Conservation (phyloP, 371 early-diverging fungal species). For the Synchytrium microbalum region DNA sequence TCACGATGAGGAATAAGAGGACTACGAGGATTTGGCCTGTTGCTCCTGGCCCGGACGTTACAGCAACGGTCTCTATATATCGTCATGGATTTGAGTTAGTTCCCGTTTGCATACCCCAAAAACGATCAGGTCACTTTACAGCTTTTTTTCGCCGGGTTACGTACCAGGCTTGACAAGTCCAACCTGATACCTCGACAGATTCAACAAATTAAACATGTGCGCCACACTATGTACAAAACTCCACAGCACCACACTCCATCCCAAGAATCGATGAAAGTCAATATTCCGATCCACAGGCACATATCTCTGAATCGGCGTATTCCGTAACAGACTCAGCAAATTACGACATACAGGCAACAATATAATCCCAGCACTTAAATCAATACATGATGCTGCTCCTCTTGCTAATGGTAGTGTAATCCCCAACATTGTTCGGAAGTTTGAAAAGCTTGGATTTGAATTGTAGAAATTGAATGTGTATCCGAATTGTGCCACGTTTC, state of each 20-base stretch:
- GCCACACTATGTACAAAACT: conserved; percentile 56
- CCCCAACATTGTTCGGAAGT: conserved; percentile 30
- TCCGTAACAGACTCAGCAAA: conserved; percentile 60
- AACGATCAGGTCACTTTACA: too few species aligned
- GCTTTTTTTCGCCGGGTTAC: too few species aligned
- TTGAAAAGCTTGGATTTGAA: conserved; percentile 23
- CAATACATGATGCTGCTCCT: conserved; percentile 52
- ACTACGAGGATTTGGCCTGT: conserved; percentile 71
- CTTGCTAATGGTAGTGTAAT: conserved; percentile 41
- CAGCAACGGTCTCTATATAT: conserved; percentile 30
- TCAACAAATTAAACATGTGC: conserved; percentile 68
- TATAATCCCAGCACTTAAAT: conserved; percentile 54
- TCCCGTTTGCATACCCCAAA: too few species aligned
- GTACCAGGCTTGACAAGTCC: too few species aligned
- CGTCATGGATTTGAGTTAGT: conserved; percentile 15
- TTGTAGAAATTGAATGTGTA: conserved; percentile 23
- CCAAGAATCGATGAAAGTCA: conserved; percentile 72
- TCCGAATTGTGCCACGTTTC: conserved; percentile 35
- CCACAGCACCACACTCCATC: conserved; percentile 67
- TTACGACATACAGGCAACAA: conserved; percentile 75
- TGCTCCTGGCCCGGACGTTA: conserved; percentile 58
- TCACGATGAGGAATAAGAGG: conserved; percentile 58
- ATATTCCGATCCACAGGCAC: conserved; percentile 75
- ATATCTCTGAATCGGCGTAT: conserved; percentile 59
- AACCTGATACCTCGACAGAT: too few species aligned